Evolutionary conservation across 352 stramenopile species (phyloP).

Genomic region (Phytophthora sp.): DNA sequence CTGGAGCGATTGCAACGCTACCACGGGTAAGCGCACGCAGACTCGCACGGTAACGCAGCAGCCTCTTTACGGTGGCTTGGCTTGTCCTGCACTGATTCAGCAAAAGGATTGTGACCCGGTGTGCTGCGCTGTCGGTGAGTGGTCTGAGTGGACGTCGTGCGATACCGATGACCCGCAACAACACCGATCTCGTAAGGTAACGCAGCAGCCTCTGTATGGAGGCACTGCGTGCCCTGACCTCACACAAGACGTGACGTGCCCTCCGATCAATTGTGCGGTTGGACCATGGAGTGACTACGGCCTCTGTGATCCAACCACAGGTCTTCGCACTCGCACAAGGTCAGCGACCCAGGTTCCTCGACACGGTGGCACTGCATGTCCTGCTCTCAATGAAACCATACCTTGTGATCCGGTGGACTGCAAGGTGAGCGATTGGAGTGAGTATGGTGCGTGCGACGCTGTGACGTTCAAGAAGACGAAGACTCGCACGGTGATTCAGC

Average conservation of each 20-base stretch:
- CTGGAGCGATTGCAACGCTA: conserved; percentile 47
- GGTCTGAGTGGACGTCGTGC: conserved; percentile 57
- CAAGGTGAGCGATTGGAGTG: conserved; percentile 42
- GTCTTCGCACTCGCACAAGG: conserved; percentile 50
- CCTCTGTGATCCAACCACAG: conserved; percentile 42
- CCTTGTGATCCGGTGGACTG: conserved; percentile 55
- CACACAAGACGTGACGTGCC: conserved; percentile 40
- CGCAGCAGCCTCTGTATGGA: conserved; percentile 37
- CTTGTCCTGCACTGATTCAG: conserved; percentile 41
- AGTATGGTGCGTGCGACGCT: conserved; percentile 47
- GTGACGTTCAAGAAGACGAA: conserved; percentile 60
- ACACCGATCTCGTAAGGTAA: conserved; percentile 41
- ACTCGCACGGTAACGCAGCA: conserved; percentile 36
- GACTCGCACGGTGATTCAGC: conserved; percentile 33
- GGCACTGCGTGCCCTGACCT: conserved; percentile 40
- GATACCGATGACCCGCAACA: conserved; percentile 54
- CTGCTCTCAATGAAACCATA: conserved; percentile 37
- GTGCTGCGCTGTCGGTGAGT: conserved; percentile 43
- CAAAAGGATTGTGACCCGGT: conserved; percentile 56
- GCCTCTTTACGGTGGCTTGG: conserved; percentile 47
- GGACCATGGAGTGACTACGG: conserved; percentile 52
- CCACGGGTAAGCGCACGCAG: conserved; percentile 43
- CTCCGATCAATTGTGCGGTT: conserved; percentile 49
- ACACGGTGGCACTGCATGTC: conserved; percentile 44
- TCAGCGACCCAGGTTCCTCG: conserved; percentile 18